Conservation (phyloP, 1,284 basidiomycete species). For the Boletus smithii region DNA sequence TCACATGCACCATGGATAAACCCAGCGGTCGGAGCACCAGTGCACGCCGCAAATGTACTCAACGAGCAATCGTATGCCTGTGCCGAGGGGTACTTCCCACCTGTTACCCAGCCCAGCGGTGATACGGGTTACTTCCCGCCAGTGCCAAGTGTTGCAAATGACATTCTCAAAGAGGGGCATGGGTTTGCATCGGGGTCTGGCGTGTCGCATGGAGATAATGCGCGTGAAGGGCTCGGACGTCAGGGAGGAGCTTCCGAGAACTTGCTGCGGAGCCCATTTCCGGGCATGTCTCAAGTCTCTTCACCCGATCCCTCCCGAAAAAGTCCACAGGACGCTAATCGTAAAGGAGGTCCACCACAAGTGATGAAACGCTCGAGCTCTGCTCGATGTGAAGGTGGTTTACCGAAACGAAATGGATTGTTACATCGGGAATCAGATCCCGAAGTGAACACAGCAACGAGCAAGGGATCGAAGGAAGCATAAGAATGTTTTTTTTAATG, state of each 20-base stretch:
- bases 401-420: slow-evolving; percentile 30
- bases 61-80: slow-evolving; percentile 11
- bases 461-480: slow-evolving; percentile 49
- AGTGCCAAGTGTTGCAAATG: slow-evolving; percentile 40
- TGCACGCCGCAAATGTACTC: slow-evolving; percentile 31
- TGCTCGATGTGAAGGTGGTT: slow-evolving; percentile 28
- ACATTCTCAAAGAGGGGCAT: slow-evolving; percentile 38
- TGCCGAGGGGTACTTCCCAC: slow-evolving; percentile 45
- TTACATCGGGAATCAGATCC: slow-evolving; percentile 34
- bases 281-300: slow-evolving; percentile 7
- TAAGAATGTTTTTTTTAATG: slow-evolving; percentile 33
- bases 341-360: slow-evolving; percentile 20
- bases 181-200: slow-evolving; percentile 5
- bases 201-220: slow-evolving; percentile 6
- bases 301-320: slow-evolving; percentile 14
- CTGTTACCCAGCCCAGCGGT: slow-evolving; percentile 26
- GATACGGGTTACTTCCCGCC: slow-evolving; percentile 41
- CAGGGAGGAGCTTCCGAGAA: slow-evolving; percentile 8
- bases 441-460: slow-evolving; percentile 23
- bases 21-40: slow-evolving; percentile 67
- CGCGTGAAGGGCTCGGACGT: slow-evolving; percentile 1
- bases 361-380: slow-evolving; percentile 32
- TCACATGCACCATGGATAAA: slow-evolving; percentile 57
- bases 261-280: slow-evolving; percentile 10
- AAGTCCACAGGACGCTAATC: slow-evolving; percentile 9